phyloP scores from a whole-genome alignment of 2,329 filamentous ascomycete genomes.

The Teratosphaeria gauchensis region DNA sequence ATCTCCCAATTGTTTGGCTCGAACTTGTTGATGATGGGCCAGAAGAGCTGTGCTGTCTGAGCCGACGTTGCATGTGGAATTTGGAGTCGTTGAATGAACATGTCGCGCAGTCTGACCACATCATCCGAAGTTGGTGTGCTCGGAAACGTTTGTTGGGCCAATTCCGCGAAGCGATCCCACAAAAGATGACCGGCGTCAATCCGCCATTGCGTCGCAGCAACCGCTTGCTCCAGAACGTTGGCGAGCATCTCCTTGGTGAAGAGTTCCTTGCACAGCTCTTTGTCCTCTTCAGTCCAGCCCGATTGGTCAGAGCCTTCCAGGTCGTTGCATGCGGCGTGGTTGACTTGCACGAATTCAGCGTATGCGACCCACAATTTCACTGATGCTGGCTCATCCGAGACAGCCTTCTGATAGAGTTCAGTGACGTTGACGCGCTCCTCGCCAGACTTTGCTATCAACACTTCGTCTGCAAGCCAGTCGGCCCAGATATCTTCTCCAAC shows the following conservation, averaged over 20 bases:
- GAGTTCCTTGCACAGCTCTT: constrained; percentile 56
- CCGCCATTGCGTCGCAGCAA: constrained; percentile 62
- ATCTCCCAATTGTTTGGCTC: constrained; percentile 57
- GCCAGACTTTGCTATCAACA: constrained; percentile 49
- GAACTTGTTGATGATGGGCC: constrained; percentile 63
- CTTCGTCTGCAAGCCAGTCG: constrained; percentile 66
- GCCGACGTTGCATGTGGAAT: constrained; percentile 69
- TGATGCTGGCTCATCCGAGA: constrained; percentile 62
- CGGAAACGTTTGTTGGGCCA: constrained; percentile 59
- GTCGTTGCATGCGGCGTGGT: constrained; percentile 56
- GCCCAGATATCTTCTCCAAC: constrained; percentile 70
- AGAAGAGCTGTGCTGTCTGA: constrained; percentile 63
- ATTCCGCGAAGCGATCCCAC: constrained; percentile 64
- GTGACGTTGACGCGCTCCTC: constrained; percentile 61
- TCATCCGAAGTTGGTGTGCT: constrained; percentile 45
- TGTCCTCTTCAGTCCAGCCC: constrained; percentile 55
- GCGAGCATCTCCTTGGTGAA: constrained; percentile 60
- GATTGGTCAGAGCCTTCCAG: constrained; percentile 37
- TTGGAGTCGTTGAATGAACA: constrained; percentile 61
- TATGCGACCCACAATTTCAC: constrained; percentile 67
- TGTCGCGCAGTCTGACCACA: constrained; percentile 55
- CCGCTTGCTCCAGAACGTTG: constrained; percentile 61
- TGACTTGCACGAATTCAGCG: constrained; percentile 66
- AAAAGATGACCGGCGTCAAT: constrained; percentile 67
- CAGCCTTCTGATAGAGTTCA: constrained; percentile 62